Base-by-base conservation (phyloP, 2,329 filamentous ascomycete species). In the Diaporthe sp. region DNA sequence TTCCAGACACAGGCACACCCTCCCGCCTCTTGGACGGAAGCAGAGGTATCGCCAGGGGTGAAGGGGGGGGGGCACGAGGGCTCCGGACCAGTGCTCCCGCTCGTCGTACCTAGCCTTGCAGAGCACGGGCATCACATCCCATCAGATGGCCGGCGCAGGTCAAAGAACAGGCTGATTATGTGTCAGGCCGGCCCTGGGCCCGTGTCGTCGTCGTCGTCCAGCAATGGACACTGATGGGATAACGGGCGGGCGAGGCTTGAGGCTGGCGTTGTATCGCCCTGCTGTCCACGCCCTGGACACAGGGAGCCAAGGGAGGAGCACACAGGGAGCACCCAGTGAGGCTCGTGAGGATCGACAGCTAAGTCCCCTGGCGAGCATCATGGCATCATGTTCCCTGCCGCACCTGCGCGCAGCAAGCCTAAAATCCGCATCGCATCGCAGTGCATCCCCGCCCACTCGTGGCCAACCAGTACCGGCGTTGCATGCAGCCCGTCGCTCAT, bases 361-460 rank as follows among this genome's bases (percentile, higher is more conserved):
- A 59, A 37, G 25, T 27, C 44, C 22, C 44, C 30, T 27, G 17
- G 39, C 68, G 68, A 25, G 44, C 55, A 71, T 59, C 27, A 51
- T 51, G 47, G 55, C 69, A 51, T 44, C 56, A 59, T 59, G 42
- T 71, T 68, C 63, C 63, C 63, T 68, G 63, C 47, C 17, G 55
- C 39, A 59, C 56, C 53, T 50, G 39, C 27, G 13, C n/a, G 30
- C 37, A 22, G 42, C 59, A 61, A 61, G 30, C 39, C 42, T 42
- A 50, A 53, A 39, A 39, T 25, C 12, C 44, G 30, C 37, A 63
- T 61, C 56, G 30, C 63, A 66, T 25, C 58, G 37, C 39, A 27
- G 44, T 50, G 47, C 44, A 17, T 25, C 30, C 44, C 32, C 61
- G 59, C 59, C 42, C 58, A 10, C 59, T 35, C 32, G 42, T 50